Base-by-base conservation (phyloP, 805 yeast genomes). In the Lachancea cidri region DNA sequence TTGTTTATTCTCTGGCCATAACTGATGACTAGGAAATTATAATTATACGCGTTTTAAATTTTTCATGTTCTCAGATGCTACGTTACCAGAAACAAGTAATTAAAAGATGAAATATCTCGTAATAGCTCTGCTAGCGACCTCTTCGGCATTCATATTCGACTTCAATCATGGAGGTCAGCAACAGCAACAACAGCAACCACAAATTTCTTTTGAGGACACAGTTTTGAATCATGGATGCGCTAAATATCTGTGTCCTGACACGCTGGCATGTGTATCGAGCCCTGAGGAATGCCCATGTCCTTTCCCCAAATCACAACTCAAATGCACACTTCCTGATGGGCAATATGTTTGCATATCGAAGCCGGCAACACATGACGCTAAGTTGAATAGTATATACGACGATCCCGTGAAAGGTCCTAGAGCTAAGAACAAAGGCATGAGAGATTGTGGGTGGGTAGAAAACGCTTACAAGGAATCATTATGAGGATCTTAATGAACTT, bases 201-300 rank as follows among this genome's bases (percentile, higher is more conserved):
- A 46, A 31, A 43, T 47, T 15, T 39, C 62, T 1, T 66, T 55
- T 42, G 73, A 70, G 48, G 69, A 67, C 9, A 50, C 40, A 13
- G 54, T 65, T 33, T 46, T 71, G 29, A 54, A 64, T 42, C 58
- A 58, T 45, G 65, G 68, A 3, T 93, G 98, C 57, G 62, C 65
- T 7, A 67, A 68, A 4, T 91, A 81, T 58, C 63, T 91, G 27
- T 93, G 98, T 58, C 86, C 86, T 3, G 95, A 81, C 50, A 86
- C 97, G 0, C 68, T 80, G 31, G 70, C 70, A 7, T 93, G 98
- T 66, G 98, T 86, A 0, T 70, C 72, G 2, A 53, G 63, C 1
- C 77, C 86, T 0, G 50, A 71, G 5, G 84, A 81, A 38, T 93
- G 98, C 60, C 96, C 97, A 1, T 93, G 98, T 60, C 87, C 86